phyloP scores from a whole-genome alignment of 768 basidiomycete species.

The Naganishia onofrii region DNA sequence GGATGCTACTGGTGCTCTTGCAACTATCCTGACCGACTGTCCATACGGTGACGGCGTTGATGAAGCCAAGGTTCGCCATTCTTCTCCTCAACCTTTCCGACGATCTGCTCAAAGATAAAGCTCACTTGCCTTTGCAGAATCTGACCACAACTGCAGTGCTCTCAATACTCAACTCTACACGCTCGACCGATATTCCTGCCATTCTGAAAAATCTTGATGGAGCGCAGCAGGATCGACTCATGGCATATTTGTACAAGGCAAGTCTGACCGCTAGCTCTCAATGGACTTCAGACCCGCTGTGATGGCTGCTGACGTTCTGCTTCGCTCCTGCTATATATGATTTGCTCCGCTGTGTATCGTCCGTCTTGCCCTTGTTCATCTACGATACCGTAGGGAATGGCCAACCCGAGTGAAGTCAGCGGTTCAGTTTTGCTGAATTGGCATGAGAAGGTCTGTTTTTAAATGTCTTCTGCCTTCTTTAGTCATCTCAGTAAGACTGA shows the following conservation, averaged over 20 bases:
- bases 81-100: neutral
- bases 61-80: conserved; percentile 74
- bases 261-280: conserved; percentile 22
- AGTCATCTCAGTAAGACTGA: too few relatives aligned
- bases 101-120: neutral
- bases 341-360: neutral
- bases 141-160: conserved; percentile 75
- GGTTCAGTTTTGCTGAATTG: conserved; percentile 74
- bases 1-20: conserved; percentile 72
- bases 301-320: neutral
- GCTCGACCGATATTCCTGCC: conserved; percentile 74
- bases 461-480: too few relatives aligned
- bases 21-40: conserved; percentile 67
- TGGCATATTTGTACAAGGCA: conserved; percentile 94
- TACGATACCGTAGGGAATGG: conserved; percentile 64
- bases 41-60: conserved; percentile 87
- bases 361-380: too few relatives aligned
- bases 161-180: conserved; percentile 89
- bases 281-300: neutral
- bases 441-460: conserved; percentile 85
- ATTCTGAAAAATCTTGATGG: conserved; percentile 65
- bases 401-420: conserved; percentile 60
- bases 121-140: conserved; percentile 56
- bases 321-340: neutral
- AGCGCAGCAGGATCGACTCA: conserved; percentile 67